Percentiles rank a stretch among this genome's conserved stretches.
Evolutionary conservation across 805 yeast species (phyloP).

Genomic region (Jamesozyma piceae): DNA sequence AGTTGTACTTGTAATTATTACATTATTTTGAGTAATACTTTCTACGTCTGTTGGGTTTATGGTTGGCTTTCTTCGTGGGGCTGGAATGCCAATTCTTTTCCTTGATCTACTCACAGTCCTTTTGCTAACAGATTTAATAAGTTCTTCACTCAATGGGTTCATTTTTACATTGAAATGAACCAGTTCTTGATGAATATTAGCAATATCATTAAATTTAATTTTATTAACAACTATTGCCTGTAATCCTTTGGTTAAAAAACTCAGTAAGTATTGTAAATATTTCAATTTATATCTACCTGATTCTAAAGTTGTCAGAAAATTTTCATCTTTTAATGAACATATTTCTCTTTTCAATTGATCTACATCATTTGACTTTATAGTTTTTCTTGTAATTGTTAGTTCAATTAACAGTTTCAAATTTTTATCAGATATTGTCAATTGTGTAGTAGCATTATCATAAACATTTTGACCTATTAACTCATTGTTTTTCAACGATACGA

Average conservation of each 20-base stretch:
- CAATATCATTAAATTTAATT: neutral
- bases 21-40: neutral
- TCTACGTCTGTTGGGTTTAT: neutral
- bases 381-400: neutral
- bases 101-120: conserved; percentile 5
- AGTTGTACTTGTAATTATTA: neutral
- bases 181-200: neutral
- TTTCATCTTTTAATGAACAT: neutral
- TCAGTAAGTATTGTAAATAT: neutral
- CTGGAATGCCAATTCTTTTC: conserved; percentile 3
- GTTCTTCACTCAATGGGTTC: neutral
- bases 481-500: neutral
- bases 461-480: neutral
- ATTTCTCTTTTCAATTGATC: neutral
- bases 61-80: neutral
- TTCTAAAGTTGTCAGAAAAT: neutral
- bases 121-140: conserved; percentile 1
- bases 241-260: neutral
- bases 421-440: conserved; percentile 5
- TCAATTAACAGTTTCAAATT: conserved; percentile 5
- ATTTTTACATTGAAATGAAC: neutral
- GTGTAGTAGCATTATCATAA: neutral
- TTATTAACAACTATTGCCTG: neutral
- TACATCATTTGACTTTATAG: neutral
- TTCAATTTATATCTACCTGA: neutral